These are phyloP conservation scores for Vigna hirtella DNA, from an alignment of 306 rosid species.

Conservation along the genomic window DNA sequence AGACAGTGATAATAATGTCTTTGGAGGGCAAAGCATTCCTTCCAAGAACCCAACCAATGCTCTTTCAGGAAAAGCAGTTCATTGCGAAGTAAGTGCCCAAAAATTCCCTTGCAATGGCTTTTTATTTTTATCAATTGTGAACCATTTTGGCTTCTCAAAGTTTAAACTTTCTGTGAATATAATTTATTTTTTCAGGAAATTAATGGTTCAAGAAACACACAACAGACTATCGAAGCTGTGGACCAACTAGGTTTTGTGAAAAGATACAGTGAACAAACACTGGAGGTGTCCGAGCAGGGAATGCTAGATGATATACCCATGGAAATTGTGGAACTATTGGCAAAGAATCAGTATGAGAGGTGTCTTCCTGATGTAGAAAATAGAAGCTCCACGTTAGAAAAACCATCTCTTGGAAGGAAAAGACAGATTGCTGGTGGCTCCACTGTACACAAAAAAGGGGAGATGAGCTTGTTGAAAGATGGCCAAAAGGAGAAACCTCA, in stretches of 20 bases:
- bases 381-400: constrained; percentile 48
- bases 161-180: constrained; percentile 34
- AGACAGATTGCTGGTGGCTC: constrained; percentile 51
- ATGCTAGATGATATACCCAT: constrained; percentile 81
- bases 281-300: constrained; percentile 63
- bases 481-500: constrained; percentile 58
- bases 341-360: constrained; percentile 86
- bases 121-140: constrained; percentile 16
- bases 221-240: constrained; percentile 54
- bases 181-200: constrained; percentile 61
- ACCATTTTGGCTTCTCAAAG: constrained; percentile 22
- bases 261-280: constrained; percentile 53
- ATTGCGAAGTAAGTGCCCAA: constrained; percentile 52
- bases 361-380: constrained; percentile 66
- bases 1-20: constrained; percentile 55
- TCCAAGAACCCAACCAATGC: constrained; percentile 52
- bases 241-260: constrained; percentile 50
- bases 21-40: constrained; percentile 54
- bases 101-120: constrained; percentile 44
- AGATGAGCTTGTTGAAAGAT: constrained; percentile 51
- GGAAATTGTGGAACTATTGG: constrained; percentile 97
- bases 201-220: constrained; percentile 53
- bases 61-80: constrained; percentile 54
- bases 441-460: constrained; percentile 48
- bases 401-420: constrained; percentile 54